phyloP scores from a whole-genome alignment of 2,329 filamentous ascomycete genomes.

The Chaetomiaceae sp. region DNA sequence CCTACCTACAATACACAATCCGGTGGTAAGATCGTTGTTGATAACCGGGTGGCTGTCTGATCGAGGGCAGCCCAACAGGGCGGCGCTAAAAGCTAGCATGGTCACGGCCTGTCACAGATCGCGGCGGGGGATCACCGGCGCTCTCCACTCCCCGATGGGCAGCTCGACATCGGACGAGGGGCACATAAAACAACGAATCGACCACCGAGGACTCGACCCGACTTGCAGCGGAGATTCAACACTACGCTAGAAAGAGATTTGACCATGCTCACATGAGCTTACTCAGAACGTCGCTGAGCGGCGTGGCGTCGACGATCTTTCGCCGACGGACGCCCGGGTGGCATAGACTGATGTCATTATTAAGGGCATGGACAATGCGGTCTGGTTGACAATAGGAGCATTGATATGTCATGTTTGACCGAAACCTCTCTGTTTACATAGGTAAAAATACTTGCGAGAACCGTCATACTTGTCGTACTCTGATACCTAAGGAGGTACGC shows the following conservation, averaged over 20 bases:
- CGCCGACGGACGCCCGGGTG: not conserved
- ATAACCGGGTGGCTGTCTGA: too few species aligned
- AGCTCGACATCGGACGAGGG: not conserved
- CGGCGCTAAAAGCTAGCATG: not conserved
- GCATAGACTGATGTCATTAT: not conserved
- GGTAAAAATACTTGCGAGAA: too few species aligned
- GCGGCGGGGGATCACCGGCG: not conserved
- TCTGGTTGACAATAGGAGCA: not conserved
- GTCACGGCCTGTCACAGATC: too few species aligned
- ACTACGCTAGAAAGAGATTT: too few species aligned
- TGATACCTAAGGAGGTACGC: too few species aligned
- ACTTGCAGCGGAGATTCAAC: not conserved
- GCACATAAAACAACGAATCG: constrained; percentile 9
- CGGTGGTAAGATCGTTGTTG: too few species aligned
- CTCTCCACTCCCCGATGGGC: not conserved
- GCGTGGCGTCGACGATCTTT: not conserved
- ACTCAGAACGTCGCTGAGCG: not conserved
- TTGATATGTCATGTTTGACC: not conserved
- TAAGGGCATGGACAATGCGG: not conserved
- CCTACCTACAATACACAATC: too few species aligned
- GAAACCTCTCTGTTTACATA: too few species aligned
- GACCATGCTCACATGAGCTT: not conserved
- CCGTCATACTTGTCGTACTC: not conserved
- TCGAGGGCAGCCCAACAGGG: not conserved
- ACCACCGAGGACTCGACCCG: not conserved